Evolutionary conservation across 148 eudicot species (phyloP).

Genomic region (Diospyros kaki): DNA sequence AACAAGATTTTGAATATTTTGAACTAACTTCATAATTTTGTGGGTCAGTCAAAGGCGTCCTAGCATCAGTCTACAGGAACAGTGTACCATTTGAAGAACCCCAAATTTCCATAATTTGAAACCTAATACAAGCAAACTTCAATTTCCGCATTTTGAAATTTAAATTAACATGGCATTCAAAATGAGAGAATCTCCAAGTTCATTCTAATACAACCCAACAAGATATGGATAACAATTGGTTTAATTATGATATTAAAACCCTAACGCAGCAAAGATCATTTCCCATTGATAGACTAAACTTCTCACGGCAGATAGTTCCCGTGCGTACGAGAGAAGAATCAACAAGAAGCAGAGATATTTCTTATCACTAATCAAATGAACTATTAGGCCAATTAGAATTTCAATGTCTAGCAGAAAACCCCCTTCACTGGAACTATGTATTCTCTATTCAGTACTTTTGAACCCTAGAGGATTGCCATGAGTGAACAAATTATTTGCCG

Average conservation of each 20-base stretch:
- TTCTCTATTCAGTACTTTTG: neutral
- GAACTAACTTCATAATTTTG: neutral
- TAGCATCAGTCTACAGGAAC: neutral
- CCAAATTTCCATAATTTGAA: neutral
- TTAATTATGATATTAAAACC: neutral
- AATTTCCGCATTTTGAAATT: neutral
- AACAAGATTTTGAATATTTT: too few species aligned
- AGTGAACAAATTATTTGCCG: neutral
- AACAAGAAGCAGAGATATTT: neutral
- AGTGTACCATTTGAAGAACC: neutral
- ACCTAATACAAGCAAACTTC: neutral
- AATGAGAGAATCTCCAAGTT: neutral
- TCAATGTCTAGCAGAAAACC: conserved; percentile 3
- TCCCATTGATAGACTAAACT: neutral
- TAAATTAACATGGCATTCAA: neutral
- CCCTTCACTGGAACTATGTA: too few species aligned
- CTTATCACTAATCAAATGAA: neutral
- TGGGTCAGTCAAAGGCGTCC: neutral
- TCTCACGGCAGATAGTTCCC: too few species aligned
- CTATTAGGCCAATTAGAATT: neutral
- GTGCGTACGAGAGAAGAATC: too few species aligned
- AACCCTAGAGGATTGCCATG: neutral
- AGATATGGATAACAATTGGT: neutral
- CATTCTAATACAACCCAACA: neutral
- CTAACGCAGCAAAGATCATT: neutral